These are phyloP conservation scores for Annulohypoxylon moriforme DNA, from an alignment of 495 filamentous ascomycete species.

Conservation along the genomic window DNA sequence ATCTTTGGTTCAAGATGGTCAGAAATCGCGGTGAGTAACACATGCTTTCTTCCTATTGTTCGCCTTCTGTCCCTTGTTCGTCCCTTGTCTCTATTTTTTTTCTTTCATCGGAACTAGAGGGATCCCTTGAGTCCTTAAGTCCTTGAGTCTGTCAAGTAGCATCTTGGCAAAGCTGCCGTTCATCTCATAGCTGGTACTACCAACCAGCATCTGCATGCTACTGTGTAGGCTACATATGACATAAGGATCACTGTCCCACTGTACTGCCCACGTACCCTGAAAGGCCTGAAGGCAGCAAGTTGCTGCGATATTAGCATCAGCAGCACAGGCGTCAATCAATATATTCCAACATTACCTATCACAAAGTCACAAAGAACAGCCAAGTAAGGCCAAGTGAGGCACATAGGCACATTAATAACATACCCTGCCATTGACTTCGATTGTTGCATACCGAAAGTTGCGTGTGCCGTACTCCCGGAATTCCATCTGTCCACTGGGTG, in stretches of 20 bases:
- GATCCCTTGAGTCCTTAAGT: conserved; percentile 8
- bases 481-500: neutral
- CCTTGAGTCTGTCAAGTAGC: conserved; percentile 19
- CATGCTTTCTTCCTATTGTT: conserved; percentile 13
- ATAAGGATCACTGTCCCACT: conserved; percentile 21
- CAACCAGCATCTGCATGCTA: conserved; percentile 32
- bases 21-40: conserved; percentile 63
- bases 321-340: conserved; percentile 21
- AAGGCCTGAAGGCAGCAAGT: conserved; percentile 23
- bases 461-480: conserved; percentile 2
- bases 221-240: neutral
- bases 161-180: conserved; percentile 30
- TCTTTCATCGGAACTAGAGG: conserved; percentile 4
- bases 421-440: neutral
- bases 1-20: conserved; percentile 47
- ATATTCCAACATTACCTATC: neutral
- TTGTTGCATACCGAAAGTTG: conserved; percentile 16
- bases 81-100: neutral
- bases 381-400: neutral
- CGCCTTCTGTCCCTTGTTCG: conserved; percentile 1
- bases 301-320: conserved; percentile 27
- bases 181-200: conserved; percentile 39
- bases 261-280: conserved; percentile 1
- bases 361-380: conserved; percentile 29
- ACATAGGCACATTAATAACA: too few species aligned